Conservation (phyloP, 768 basidiomycete genomes). For the Lactifluus subvellereus region DNA sequence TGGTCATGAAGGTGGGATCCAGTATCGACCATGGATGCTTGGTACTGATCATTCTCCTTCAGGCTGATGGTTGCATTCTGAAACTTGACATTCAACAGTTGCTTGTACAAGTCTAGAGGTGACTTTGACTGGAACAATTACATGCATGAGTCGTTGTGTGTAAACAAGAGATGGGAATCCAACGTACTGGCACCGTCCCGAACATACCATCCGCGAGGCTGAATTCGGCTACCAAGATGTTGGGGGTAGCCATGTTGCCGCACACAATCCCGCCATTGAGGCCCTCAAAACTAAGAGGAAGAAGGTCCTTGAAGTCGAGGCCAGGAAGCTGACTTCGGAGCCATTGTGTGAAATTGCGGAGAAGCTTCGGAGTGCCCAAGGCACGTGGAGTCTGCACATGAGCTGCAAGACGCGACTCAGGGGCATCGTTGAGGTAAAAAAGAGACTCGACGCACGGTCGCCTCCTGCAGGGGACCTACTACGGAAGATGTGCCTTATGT, state of each 20-base stretch:
- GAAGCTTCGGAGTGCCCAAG: constrained; percentile 30
- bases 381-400: neutral
- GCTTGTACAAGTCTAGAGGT: constrained; percentile 77
- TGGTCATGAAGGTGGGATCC: constrained; percentile 59
- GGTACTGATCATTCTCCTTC: constrained; percentile 72
- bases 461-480: constrained; percentile 27
- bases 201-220: constrained; percentile 71
- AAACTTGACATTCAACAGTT: constrained; percentile 67
- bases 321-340: constrained; percentile 57
- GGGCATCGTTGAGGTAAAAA: too few species aligned
- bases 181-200: constrained; percentile 65
- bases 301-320: constrained; percentile 73
- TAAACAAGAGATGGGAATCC: neutral
- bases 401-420: neutral
- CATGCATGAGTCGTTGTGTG: neutral
- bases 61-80: constrained; percentile 56
- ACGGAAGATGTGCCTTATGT: constrained; percentile 28
- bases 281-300: constrained; percentile 80
- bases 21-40: constrained; percentile 55
- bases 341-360: constrained; percentile 43
- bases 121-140: constrained; percentile 59
- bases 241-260: constrained; percentile 84
- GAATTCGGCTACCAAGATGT: constrained; percentile 77
- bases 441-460: constrained; percentile 25
- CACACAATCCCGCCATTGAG: constrained; percentile 74